A percentile compares a stretch with the other conserved stretches of the same genome.
Evolutionary conservation across 192 early-diverging fungal species (phyloP).

Genomic region (Irineochytrium annulatum): DNA sequence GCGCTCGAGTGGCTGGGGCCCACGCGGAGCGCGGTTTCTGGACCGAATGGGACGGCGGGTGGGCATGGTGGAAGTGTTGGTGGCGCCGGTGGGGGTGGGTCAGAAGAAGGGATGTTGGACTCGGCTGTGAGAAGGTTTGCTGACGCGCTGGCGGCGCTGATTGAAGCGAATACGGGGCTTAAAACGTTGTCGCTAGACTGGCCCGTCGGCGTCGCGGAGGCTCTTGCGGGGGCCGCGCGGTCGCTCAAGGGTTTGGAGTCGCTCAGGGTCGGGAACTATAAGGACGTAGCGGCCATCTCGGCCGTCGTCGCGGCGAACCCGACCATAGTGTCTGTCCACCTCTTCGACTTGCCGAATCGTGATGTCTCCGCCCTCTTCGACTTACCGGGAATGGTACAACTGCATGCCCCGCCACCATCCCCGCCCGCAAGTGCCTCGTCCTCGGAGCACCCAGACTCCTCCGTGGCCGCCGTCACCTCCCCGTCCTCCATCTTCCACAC

Average conservation of each 20-base stretch:
- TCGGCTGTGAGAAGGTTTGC: not conserved
- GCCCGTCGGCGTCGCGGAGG: not conserved
- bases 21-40: not conserved
- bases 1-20: slow-evolving; percentile 16
- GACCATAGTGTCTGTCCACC: not conserved
- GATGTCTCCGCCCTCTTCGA: not conserved
- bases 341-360: slow-evolving; percentile 15
- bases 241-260: slow-evolving; percentile 1
- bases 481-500: not conserved
- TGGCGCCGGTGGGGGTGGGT: not conserved
- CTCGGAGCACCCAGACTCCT: not conserved
- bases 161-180: slow-evolving; percentile 9
- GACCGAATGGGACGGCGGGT: not conserved
- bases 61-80: not conserved
- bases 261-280: slow-evolving; percentile 12
- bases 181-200: slow-evolving; percentile 20
- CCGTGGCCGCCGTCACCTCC: not conserved
- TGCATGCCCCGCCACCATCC: not conserved
- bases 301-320: slow-evolving; percentile 8
- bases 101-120: not conserved
- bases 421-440: not conserved
- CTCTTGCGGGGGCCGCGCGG: slow-evolving; percentile 1
- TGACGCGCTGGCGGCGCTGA: not conserved
- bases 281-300: not conserved
- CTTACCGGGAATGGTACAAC: not conserved